A percentile compares a stretch with the other conserved stretches of the same genome.
These are phyloP conservation scores for Chamaenerion angustifolium DNA, from an alignment of 345 rosid genomes.

Conservation along the genomic window DNA sequence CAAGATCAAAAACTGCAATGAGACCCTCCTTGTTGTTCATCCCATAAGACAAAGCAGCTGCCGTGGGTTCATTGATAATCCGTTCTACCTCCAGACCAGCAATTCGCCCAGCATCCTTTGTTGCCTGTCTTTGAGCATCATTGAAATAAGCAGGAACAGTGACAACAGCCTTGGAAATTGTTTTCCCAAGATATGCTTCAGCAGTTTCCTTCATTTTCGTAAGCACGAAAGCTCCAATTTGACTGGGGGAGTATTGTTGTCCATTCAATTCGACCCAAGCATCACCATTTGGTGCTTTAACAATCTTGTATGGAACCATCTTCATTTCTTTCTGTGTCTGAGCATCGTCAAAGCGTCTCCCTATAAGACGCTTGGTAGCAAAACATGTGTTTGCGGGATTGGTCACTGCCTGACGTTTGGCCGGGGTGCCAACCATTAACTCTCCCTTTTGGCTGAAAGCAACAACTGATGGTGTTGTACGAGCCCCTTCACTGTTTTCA, in stretches of 20 bases:
- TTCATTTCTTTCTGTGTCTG: conserved; percentile 76
- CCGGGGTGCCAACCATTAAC: conserved; percentile 75
- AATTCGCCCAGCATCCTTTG: conserved; percentile 91
- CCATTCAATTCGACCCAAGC: conserved; percentile 90
- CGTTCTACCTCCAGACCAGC: conserved; percentile 84
- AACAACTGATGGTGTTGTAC: conserved; percentile 88
- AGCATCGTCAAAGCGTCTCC: conserved; percentile 62
- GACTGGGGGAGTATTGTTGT: conserved; percentile 80
- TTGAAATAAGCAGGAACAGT: conserved; percentile 93
- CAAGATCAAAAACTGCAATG: conserved; percentile 89
- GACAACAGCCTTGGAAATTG: conserved; percentile 58
- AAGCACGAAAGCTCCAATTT: conserved; percentile 66
- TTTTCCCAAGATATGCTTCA: conserved; percentile 63
- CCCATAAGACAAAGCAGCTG: conserved; percentile 92
- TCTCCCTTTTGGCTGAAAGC: conserved; percentile 72
- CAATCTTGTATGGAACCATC: conserved; percentile 84
- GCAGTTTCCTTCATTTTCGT: conserved; percentile 94
- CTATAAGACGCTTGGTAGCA: conserved; percentile 77
- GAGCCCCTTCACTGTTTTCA: conserved; percentile 84
- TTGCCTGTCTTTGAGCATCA: conserved; percentile 94
- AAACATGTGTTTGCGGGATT: conserved; percentile 68
- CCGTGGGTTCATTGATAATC: conserved; percentile 87
- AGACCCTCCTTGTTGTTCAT: conserved; percentile 88
- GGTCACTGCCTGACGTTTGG: conserved; percentile 90
- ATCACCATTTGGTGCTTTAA: conserved; percentile 81